phyloP scores from a whole-genome alignment of 2,329 filamentous ascomycete species.

The Neonectria punicea region DNA sequence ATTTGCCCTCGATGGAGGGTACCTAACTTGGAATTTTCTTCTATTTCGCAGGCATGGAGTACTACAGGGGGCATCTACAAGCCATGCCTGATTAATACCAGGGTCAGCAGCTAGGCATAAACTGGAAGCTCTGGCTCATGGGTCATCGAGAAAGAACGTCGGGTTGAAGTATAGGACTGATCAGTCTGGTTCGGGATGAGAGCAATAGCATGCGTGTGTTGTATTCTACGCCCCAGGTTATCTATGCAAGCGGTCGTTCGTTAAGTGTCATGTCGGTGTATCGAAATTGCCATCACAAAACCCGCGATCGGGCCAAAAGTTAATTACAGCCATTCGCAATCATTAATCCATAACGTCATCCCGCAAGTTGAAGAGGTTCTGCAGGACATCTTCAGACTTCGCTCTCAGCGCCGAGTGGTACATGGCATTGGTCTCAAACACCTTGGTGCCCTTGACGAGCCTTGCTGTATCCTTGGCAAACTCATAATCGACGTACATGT shows the following conservation, averaged over 20 bases:
- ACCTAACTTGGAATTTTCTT: neutral
- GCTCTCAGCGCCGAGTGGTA: slow-evolving; percentile 86
- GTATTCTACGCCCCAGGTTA: slow-evolving; percentile 3
- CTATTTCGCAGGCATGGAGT: slow-evolving; percentile 18
- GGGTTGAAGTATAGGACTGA: neutral
- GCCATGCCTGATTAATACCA: neutral
- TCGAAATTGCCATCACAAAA: slow-evolving; percentile 1
- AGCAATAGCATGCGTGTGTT: neutral
- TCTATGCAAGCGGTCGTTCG: slow-evolving; percentile 8
- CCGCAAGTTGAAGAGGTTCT: slow-evolving; percentile 78
- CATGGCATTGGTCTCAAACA: slow-evolving; percentile 86
- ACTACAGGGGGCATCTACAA: slow-evolving; percentile 6
- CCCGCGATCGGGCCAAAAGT: neutral
- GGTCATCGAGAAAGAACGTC: neutral
- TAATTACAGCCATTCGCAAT: neutral
- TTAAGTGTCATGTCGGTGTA: slow-evolving; percentile 9
- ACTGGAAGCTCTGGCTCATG: neutral
- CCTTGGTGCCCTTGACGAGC: slow-evolving; percentile 79
- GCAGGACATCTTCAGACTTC: slow-evolving; percentile 80
- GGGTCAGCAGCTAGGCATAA: neutral
- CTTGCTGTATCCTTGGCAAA: slow-evolving; percentile 78
- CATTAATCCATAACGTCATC: slow-evolving; percentile 72
- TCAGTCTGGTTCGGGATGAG: neutral
- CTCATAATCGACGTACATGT: slow-evolving; percentile 91
- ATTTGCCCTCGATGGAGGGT: slow-evolving; percentile 58